Percentiles rank a stretch among this genome's conserved stretches.
Conservation (phyloP, 2,329 filamentous ascomycete species). For the Leptoxyphium fumago region DNA sequence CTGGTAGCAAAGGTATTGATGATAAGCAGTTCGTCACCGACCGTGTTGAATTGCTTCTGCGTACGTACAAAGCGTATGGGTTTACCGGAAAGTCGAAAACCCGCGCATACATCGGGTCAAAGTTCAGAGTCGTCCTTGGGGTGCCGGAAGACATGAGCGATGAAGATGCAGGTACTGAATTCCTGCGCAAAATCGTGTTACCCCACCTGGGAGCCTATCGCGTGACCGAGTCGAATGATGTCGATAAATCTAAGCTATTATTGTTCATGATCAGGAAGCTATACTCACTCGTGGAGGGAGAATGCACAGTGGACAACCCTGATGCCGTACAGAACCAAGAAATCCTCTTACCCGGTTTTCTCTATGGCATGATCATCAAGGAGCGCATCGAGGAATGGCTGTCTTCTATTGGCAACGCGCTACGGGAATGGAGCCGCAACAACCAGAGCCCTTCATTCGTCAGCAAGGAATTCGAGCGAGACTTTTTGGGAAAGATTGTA, state of each 20-base stretch:
- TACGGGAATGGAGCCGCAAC: conserved; percentile 38
- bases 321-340: conserved; percentile 96
- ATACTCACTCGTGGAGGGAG: conserved; percentile 81
- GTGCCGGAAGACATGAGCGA: conserved; percentile 73
- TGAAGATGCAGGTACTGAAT: conserved; percentile 81
- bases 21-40: conserved; percentile 87
- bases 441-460: conserved; percentile 47
- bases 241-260: conserved; percentile 85
- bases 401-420: conserved; percentile 36
- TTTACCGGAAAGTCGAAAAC: conserved; percentile 72
- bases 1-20: conserved; percentile 59
- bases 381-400: conserved; percentile 87
- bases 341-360: conserved; percentile 77
- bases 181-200: conserved; percentile 75
- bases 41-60: conserved; percentile 76
- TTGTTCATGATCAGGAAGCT: conserved; percentile 95
- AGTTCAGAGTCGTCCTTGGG: conserved; percentile 77
- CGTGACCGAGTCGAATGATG: conserved; percentile 70
- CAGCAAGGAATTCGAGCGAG: conserved; percentile 60
- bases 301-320: conserved; percentile 87
- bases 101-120: conserved; percentile 72
- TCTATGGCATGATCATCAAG: conserved; percentile 93
- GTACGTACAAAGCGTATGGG: conserved; percentile 84
- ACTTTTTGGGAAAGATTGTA: conserved; percentile 68
- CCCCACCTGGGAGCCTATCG: conserved; percentile 80